phyloP scores from a whole-genome alignment of 805 yeast species.

The Yamadazyma sp. region DNA sequence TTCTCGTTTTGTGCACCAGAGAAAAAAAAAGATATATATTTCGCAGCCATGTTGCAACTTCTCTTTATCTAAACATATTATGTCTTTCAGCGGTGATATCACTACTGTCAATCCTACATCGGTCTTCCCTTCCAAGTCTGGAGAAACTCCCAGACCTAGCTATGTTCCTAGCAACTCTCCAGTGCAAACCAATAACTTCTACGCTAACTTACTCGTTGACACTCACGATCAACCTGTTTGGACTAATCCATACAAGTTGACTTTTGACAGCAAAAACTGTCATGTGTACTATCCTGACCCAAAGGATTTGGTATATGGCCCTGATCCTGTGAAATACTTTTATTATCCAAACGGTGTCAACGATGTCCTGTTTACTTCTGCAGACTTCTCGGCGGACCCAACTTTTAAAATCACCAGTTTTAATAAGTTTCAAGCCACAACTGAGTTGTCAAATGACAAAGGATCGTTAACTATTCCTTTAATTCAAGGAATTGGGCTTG shows the following conservation, averaged over 20 bases:
- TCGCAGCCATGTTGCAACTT: conserved; percentile 6
- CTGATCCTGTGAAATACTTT: conserved; percentile 17
- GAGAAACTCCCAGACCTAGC: conserved; percentile 16
- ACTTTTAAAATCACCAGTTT: conserved; percentile 11
- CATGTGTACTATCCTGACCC: conserved; percentile 17
- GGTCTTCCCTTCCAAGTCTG: conserved; percentile 16
- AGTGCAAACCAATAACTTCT: conserved; percentile 19
- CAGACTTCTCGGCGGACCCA: conserved; percentile 12
- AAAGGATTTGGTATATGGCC: conserved; percentile 16
- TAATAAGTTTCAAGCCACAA: conserved; percentile 17
- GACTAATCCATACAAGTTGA: conserved; percentile 20
- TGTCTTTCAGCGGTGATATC: conserved; percentile 18
- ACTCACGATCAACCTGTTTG: conserved; percentile 16
- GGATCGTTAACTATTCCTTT: conserved; percentile 53
- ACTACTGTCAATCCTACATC: conserved; percentile 16
- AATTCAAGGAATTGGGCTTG: conserved; percentile 79
- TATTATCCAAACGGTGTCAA: conserved; percentile 19
- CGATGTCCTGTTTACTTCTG: conserved; percentile 15
- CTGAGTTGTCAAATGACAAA: conserved; percentile 35
- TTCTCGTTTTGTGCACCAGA: too few species aligned
- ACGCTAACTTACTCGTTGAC: conserved; percentile 16
- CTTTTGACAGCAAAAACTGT: conserved; percentile 9
- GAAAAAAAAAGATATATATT: conserved; percentile 3
- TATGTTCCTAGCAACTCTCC: conserved; percentile 14
- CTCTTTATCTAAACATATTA: background rate